A percentile compares a stretch with the other conserved stretches of the same genome.
These are phyloP conservation scores for Lasiodiplodia gonubiensis DNA, from an alignment of 2,329 filamentous ascomycete genomes.

Conservation along the genomic window DNA sequence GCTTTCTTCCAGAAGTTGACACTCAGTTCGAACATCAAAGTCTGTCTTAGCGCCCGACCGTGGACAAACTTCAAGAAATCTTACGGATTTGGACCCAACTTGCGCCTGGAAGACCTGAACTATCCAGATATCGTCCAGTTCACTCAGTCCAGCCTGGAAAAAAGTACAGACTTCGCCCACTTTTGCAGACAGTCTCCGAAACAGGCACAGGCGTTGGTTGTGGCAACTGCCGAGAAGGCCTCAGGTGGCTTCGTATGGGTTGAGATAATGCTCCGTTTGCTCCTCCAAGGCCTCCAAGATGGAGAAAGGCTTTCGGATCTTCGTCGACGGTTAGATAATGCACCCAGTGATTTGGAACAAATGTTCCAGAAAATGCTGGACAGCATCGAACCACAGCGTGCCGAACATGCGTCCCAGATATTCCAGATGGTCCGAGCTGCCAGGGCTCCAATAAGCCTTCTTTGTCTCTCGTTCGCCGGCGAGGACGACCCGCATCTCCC, in stretches of 20 bases:
- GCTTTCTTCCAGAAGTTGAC: background rate
- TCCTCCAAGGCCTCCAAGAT: constrained; percentile 27
- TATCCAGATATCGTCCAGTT: constrained; percentile 30
- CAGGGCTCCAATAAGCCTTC: background rate
- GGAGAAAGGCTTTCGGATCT: constrained; percentile 33
- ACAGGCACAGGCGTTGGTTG: constrained; percentile 10
- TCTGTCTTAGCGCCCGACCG: constrained; percentile 32
- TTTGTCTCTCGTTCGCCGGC: constrained; percentile 23
- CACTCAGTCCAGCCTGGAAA: constrained; percentile 18
- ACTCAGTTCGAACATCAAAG: constrained; percentile 10
- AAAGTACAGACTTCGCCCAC: background rate
- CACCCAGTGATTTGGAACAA: constrained; percentile 34
- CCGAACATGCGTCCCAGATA: constrained; percentile 29
- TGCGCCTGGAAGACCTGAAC: constrained; percentile 31
- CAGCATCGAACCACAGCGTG: constrained; percentile 31
- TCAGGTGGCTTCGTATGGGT: constrained; percentile 28
- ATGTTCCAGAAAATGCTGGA: constrained; percentile 34
- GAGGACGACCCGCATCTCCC: constrained; percentile 3
- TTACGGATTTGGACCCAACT: constrained; percentile 13
- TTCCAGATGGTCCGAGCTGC: constrained; percentile 27
- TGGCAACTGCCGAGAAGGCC: constrained; percentile 12
- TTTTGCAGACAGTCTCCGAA: background rate
- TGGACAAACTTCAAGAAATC: constrained; percentile 30
- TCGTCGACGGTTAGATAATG: constrained; percentile 29
- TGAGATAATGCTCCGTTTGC: constrained; percentile 4